Conservation (phyloP, 2,329 filamentous ascomycete species). For the Lasiodiplodia gonubiensis region DNA sequence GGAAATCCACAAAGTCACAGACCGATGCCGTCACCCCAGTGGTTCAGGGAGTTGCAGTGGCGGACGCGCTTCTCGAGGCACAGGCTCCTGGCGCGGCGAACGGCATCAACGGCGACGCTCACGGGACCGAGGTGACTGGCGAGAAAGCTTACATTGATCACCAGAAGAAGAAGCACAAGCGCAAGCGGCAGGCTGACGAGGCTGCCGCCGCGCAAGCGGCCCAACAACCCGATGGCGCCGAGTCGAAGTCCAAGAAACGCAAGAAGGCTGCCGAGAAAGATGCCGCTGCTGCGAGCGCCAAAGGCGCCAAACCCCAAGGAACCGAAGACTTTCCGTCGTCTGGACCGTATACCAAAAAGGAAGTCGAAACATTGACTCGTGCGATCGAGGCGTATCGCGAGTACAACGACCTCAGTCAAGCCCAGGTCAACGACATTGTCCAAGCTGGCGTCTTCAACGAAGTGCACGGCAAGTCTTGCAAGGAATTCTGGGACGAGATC, state of each 20-base stretch:
- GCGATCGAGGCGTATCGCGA: conserved; percentile 35
- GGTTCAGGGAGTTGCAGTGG: background rate
- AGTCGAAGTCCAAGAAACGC: conserved; percentile 18
- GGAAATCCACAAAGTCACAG: conserved; percentile 14
- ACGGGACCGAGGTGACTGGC: conserved; percentile 5
- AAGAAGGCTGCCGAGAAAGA: conserved; percentile 13
- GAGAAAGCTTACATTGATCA: conserved; percentile 23
- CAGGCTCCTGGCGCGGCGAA: background rate
- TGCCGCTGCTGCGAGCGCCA: background rate
- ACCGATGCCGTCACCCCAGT: background rate
- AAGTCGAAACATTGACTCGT: conserved; percentile 31
- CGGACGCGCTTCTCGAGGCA: background rate
- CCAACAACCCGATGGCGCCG: background rate
- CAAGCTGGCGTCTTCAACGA: conserved; percentile 29
- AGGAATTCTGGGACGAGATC: conserved; percentile 42
- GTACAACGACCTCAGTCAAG: conserved; percentile 31
- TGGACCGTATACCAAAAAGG: conserved; percentile 32
- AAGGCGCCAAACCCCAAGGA: background rate
- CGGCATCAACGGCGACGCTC: background rate
- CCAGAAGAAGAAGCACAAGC: conserved; percentile 26
- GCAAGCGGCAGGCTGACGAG: conserved; percentile 17
- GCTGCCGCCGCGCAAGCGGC: background rate
- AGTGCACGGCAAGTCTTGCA: conserved; percentile 26
- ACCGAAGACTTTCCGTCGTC: conserved; percentile 18
- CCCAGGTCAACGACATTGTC: conserved; percentile 35